Percentiles rank a stretch among this genome's conserved stretches.
Evolutionary conservation across 169 alveolate genomes (phyloP).

Genomic region (Eimeria praecox): DNA sequence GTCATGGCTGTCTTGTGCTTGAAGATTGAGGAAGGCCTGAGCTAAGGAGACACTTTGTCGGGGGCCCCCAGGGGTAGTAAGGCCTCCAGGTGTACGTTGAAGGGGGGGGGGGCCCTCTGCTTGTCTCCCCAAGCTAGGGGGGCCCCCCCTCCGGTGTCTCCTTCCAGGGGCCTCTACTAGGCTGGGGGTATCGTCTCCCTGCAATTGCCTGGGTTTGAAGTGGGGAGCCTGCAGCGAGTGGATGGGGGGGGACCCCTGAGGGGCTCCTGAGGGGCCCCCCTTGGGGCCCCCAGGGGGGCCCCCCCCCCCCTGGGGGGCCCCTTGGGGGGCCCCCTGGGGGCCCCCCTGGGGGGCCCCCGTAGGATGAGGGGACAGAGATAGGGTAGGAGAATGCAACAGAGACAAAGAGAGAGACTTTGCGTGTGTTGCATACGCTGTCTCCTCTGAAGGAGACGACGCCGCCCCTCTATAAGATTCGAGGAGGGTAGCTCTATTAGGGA

Average conservation of each 20-base stretch:
- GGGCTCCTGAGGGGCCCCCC: no score
- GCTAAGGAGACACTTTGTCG: not conserved
- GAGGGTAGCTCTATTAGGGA: not conserved
- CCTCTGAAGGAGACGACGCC: not conserved
- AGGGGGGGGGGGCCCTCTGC: not conserved
- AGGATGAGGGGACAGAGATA: not conserved
- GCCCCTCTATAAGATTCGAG: conserved; percentile 6
- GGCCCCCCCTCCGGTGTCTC: not conserved
- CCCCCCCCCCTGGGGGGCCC: no score
- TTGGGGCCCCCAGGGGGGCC: no score
- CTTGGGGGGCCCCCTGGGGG: no score
- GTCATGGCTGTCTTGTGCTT: conserved; percentile 9
- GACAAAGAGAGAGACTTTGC: not conserved
- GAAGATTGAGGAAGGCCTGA: conserved; percentile 19
- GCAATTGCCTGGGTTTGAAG: conserved; percentile 17
- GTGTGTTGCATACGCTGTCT: not conserved
- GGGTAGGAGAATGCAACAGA: not conserved
- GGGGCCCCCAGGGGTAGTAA: conserved; percentile 38
- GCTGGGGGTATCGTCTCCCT: conserved; percentile 27
- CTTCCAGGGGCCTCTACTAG: not conserved
- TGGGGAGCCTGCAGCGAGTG: conserved; percentile 47
- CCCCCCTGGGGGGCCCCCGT: conserved; percentile 8
- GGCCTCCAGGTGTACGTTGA: not conserved
- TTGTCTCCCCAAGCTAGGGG: not conserved
- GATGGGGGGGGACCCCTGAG: not conserved